Conservation (phyloP, 305 asterid genomes). For the Fraxinus albicans region DNA sequence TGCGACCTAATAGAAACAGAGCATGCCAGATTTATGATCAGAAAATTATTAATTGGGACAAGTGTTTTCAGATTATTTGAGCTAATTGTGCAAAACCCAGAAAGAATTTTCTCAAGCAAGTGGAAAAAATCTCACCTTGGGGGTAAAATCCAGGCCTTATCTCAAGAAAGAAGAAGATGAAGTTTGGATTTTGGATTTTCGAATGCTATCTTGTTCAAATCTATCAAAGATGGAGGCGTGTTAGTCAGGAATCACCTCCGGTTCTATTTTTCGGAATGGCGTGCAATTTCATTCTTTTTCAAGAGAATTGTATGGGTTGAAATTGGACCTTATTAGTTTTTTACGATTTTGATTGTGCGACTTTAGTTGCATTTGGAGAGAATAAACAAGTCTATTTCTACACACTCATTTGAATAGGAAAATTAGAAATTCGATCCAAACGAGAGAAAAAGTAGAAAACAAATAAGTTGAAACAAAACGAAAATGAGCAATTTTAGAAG, state of each 20-base stretch:
- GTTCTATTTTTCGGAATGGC: not conserved
- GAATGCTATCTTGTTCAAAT: not conserved
- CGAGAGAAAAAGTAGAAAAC: not conserved
- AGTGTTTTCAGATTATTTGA: not conserved
- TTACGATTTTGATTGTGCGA: not conserved
- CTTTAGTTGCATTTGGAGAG: not conserved
- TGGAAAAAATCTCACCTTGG: conserved; percentile 13
- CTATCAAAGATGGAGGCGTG: not conserved
- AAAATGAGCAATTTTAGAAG: no score
- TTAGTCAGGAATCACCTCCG: not conserved
- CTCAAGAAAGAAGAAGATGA: conserved; percentile 10
- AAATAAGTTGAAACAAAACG: not conserved
- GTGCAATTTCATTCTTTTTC: not conserved
- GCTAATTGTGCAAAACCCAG: conserved; percentile 9
- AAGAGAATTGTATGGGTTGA: not conserved
- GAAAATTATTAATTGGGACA: not conserved
- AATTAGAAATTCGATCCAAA: not conserved
- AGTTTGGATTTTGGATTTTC: conserved; percentile 18
- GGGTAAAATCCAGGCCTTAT: conserved; percentile 20
- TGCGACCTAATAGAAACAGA: not conserved
- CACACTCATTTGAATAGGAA: not conserved
- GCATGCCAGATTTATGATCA: not conserved
- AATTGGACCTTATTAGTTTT: not conserved
- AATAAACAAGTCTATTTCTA: not conserved
- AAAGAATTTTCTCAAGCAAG: not conserved